Base-by-base conservation (phyloP, 164 flowering plant species). In the Chloranthus sessilifolius region DNA sequence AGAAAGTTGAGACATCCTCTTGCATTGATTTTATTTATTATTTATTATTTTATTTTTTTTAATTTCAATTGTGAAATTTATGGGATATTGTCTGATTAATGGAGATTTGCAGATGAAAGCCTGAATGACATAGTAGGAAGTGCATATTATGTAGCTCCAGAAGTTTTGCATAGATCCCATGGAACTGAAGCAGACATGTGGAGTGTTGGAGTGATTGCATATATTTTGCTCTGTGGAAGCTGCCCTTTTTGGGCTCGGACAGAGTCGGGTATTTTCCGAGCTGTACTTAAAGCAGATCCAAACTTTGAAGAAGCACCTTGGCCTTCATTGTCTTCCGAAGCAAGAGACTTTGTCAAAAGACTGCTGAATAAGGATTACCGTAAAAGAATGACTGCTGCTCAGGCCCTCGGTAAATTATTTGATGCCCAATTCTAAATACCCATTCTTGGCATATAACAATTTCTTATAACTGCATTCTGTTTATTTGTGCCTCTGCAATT, bases 181-280 rank as follows among this genome's bases (percentile, higher is more conserved):
- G 94, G 95, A 44, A 84, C 94, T 17, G 99, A 92, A 63, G 99
- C 85, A 27, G 99, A 92, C 71, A 84, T 88, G 85, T 92, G 99
- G 99, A 92, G 99, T 65, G 80, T 88, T 61, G 99, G 99, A 39
- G 99, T 92, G 6, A 88, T 92, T 67, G 94, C 99, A 17, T 92
- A 92, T 52, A 92, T 92, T 62, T 89, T 92, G 62, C 71, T 92
- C 9, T 92, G 99, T 62, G 99, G 99, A 36, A 88, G 96, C 63
- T 76, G 99, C 29, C 99, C 99, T 10, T 92, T 92, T 58, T 88
- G 99, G 99, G 86, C 96, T 6, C 72, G 99, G 26, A 80, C 96
- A 25, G 99, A 92, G 61, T 92, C 99, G 14, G 96, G 96, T 39
- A 88, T 92, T 25, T 92, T 92, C 53, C 71, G 84, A 41, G 81